Conservation (phyloP, 257 asterid genomes). For the Solanum habrochaites region DNA sequence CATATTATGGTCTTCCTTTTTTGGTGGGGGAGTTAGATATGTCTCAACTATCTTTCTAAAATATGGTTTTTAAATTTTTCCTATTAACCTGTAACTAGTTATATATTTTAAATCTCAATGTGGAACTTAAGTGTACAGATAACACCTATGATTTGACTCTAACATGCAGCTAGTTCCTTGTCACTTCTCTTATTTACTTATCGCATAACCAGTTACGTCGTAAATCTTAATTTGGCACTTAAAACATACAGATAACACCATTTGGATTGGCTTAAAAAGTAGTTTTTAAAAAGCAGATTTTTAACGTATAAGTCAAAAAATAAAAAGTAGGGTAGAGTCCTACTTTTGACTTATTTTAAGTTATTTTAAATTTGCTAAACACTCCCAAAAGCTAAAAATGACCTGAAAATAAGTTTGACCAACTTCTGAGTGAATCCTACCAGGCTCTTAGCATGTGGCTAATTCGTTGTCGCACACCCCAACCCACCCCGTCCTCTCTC, state of each 20-base stretch:
- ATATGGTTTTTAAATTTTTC: not conserved
- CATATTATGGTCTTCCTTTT: not conserved
- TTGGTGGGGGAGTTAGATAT: not conserved
- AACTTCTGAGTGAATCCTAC: not conserved
- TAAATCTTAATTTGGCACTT: not conserved
- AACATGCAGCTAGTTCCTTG: not conserved
- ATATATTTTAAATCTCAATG: not conserved
- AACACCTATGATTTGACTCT: not conserved
- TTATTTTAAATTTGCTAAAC: not conserved
- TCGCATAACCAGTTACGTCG: not conserved
- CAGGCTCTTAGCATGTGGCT: not conserved
- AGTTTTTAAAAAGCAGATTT: not conserved
- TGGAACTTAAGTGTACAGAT: not conserved
- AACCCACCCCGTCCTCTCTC: not conserved
- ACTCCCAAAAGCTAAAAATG: not conserved
- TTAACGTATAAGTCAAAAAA: not conserved
- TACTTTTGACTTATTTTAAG: not conserved
- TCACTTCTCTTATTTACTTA: not conserved
- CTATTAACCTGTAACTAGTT: not conserved
- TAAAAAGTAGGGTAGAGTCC: not conserved
- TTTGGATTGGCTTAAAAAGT: not conserved
- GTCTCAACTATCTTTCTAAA: not conserved
- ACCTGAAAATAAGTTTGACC: not conserved
- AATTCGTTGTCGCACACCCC: not conserved
- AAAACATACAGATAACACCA: not conserved